Evolutionary conservation across 2,329 filamentous ascomycete genomes (phyloP), one percentile per base, ranked within the genome.

Genomic region (Alternaria brassicae): DNA sequence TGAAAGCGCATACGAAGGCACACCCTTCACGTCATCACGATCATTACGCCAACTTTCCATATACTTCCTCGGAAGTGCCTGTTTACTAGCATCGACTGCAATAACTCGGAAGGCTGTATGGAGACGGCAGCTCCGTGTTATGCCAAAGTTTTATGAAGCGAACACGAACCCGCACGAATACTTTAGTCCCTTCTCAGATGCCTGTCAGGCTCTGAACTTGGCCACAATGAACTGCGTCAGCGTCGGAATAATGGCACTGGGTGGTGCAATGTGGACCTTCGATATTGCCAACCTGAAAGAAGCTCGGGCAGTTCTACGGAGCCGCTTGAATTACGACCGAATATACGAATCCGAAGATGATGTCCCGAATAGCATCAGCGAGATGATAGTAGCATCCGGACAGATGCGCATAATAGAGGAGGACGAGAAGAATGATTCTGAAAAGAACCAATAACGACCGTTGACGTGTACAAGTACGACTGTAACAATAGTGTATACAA

Each of bases 191-290:
- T 84, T 87, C 1, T 75, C 90, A 37, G 89, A 97, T 63, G 94
- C 94, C 1, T 79, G 90, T 32, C 91, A 96, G 78, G 94, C 94
- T 0, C 82, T 99, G 21, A 91, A 89, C 48, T 82, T 97, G 34
- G 95, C 94, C 0, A 97, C 93, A 0, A 84, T 97, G 68, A 97
- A 97, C 70, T 91, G 95, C 12, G 72, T 88, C 30, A 91, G 89
- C 68, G 86, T 95, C 49, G 89, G 85, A 1, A 87, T 97, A 76
- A 87, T 96, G 84, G 79, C 85, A 8, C 84, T 86, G 0, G 95
- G 94, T 3, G 92, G 90, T 0, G 77, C 89, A 10, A 82, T 91
- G 62, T 96, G 90, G 84, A 88, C 87, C 1, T 86, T 95, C 60
- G 90, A 97, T 75, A 86, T 98, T 34, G 79, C 77, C 27, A 79